These are phyloP conservation scores for Simplicillium aogashimaense DNA, from an alignment of 2,329 filamentous ascomycete genomes.

Conservation along the genomic window DNA sequence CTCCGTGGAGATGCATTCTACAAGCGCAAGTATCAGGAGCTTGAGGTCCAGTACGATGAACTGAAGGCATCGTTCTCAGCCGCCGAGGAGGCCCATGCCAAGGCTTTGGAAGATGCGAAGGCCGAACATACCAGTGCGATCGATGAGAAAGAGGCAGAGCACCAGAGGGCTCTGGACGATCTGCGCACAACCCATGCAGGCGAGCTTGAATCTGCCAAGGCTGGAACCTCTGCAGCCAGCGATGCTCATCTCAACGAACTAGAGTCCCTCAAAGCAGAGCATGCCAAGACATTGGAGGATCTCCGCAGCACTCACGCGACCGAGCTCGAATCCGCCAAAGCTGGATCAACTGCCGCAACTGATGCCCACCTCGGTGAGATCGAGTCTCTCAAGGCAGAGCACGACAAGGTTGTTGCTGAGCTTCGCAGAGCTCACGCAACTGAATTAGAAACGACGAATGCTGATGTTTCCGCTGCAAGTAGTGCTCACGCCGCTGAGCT, in stretches of 20 bases:
- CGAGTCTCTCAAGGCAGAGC: slow-evolving; percentile 30
- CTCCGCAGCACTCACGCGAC: slow-evolving; percentile 27
- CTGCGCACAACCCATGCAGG: slow-evolving; percentile 47
- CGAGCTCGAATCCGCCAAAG: slow-evolving; percentile 31
- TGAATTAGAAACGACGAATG: slow-evolving; percentile 47
- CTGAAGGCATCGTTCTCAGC: slow-evolving; percentile 26
- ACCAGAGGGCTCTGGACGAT: slow-evolving; percentile 44
- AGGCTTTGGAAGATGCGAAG: slow-evolving; percentile 31
- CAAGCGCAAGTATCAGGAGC: slow-evolving; percentile 52
- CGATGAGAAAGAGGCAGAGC: slow-evolving; percentile 39
- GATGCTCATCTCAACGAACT: slow-evolving; percentile 39
- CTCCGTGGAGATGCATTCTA: slow-evolving; percentile 53
- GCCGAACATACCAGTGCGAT: slow-evolving; percentile 32
- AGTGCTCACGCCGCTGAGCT: slow-evolving; percentile 39
- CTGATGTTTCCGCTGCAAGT: slow-evolving; percentile 36
- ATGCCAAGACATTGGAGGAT: slow-evolving; percentile 38
- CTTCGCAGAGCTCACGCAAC: slow-evolving; percentile 47
- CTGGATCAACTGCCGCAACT: slow-evolving; percentile 16
- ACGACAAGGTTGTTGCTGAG: slow-evolving; percentile 12
- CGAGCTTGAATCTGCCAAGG: slow-evolving; percentile 47
- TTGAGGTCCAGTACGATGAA: slow-evolving; percentile 47
- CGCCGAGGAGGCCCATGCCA: slow-evolving; percentile 25
- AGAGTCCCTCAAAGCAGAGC: slow-evolving; percentile 43
- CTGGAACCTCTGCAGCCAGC: slow-evolving; percentile 36
- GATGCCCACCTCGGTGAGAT: no score